A percentile compares a stretch with the other conserved stretches of the same genome.
phyloP scores from a whole-genome alignment of 768 basidiomycete genomes.

The Termitomyces eurrhizus region DNA sequence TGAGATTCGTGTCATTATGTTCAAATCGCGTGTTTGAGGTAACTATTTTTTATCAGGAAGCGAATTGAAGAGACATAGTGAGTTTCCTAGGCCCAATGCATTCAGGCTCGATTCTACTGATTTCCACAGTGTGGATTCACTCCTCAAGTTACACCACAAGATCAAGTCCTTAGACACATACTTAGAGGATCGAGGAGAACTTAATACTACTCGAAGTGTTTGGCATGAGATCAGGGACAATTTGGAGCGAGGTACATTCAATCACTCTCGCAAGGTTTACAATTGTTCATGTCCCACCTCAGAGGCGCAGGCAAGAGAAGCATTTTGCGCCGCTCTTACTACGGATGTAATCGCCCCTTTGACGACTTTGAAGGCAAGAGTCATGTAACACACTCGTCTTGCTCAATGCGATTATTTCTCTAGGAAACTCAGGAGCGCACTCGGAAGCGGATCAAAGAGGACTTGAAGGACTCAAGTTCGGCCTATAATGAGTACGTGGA shows the following conservation, averaged over 20 bases:
- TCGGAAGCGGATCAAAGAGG: conserved; percentile 88
- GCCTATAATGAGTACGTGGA: conserved; percentile 84
- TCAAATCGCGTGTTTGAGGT: conserved; percentile 14
- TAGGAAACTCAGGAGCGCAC: conserved; percentile 91
- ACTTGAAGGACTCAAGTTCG: conserved; percentile 72
- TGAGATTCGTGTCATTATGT: conserved; percentile 22
- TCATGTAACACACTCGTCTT: not conserved
- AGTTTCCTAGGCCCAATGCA: conserved; percentile 21
- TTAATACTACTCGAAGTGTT: conserved; percentile 61
- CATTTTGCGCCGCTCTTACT: conserved; percentile 68
- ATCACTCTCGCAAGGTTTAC: not conserved
- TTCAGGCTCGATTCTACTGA: conserved; percentile 3
- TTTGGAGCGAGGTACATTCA: conserved; percentile 65
- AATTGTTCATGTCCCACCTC: conserved; percentile 14
- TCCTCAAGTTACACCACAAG: conserved; percentile 70
- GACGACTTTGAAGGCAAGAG: conserved; percentile 56
- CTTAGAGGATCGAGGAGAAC: conserved; percentile 68
- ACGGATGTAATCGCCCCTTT: conserved; percentile 74
- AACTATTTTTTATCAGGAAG: conserved; percentile 51
- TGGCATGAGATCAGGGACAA: conserved; percentile 88
- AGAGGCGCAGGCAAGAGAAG: conserved; percentile 83
- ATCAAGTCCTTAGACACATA: conserved; percentile 64
- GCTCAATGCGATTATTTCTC: not conserved
- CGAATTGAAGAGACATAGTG: conserved; percentile 86
- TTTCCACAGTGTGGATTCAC: conserved; percentile 59